Percentiles rank a stretch among this genome's conserved stretches.
phyloP scores from a whole-genome alignment of 345 rosid species.

The Gossypium ekmanianum region DNA sequence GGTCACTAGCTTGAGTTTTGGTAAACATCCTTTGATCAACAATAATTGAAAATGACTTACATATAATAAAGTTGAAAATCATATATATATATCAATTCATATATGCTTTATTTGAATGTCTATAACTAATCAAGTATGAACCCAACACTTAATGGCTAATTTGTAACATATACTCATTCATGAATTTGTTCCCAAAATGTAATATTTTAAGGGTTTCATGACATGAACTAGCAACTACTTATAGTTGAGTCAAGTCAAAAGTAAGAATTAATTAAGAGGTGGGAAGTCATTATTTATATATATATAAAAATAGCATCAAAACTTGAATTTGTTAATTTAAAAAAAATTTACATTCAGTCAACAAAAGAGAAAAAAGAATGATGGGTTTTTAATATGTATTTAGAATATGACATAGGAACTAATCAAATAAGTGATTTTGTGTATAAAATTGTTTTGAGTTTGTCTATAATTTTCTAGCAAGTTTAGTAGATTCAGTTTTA shows the following conservation, averaged over 20 bases:
- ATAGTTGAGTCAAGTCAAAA: constrained; percentile 2
- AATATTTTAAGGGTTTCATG: neutral
- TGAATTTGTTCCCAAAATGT: neutral
- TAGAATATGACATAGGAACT: constrained; percentile 12
- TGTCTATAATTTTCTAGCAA: no score
- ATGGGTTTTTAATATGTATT: neutral
- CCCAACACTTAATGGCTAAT: neutral
- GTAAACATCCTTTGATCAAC: neutral
- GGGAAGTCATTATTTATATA: neutral
- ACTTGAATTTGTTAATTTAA: neutral
- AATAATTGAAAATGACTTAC: neutral
- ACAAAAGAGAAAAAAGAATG: neutral
- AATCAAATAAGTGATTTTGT: neutral
- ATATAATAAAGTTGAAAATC: neutral
- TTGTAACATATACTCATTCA: neutral
- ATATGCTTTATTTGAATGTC: neutral
- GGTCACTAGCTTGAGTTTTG: neutral
- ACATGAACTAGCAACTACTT: neutral
- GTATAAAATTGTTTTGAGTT: no score
- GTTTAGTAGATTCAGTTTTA: fast-evolving
- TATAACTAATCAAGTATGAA: neutral
- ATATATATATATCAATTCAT: neutral
- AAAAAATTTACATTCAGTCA: neutral
- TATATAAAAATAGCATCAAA: neutral
- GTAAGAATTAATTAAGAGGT: neutral